These are phyloP conservation scores for Pseudozyma pruni DNA, from an alignment of 1,284 basidiomycete species.

Conservation along the genomic window DNA sequence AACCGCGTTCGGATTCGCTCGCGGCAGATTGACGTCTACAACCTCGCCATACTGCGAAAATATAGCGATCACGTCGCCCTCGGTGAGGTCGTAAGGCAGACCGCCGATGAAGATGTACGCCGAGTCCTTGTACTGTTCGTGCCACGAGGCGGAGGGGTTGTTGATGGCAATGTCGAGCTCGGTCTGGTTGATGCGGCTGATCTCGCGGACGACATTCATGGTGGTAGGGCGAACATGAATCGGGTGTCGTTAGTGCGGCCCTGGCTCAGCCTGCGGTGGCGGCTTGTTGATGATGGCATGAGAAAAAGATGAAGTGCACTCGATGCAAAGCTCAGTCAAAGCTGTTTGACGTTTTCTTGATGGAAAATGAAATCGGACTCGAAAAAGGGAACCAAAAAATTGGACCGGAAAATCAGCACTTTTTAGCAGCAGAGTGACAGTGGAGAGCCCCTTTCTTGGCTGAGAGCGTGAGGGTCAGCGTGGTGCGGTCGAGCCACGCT, in stretches of 20 bases:
- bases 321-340: not conserved
- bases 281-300: slow-evolving; percentile 3
- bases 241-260: no score
- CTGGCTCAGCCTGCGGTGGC: no score
- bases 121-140: slow-evolving; percentile 96
- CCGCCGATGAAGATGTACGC: slow-evolving; percentile 90
- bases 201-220: slow-evolving; percentile 77
- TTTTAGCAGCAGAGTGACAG: not conserved
- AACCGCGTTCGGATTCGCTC: slow-evolving; percentile 4
- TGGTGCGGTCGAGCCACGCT: slow-evolving; percentile 17
- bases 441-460: slow-evolving; percentile 6
- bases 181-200: slow-evolving; percentile 88
- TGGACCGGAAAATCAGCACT: not conserved
- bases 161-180: slow-evolving; percentile 84
- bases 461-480: not conserved
- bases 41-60: slow-evolving; percentile 98
- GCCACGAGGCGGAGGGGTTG: slow-evolving; percentile 83
- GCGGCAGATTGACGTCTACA: slow-evolving; percentile 90
- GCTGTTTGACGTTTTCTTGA: not conserved
- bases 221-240: no score
- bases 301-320: not conserved
- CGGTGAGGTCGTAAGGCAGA: slow-evolving; percentile 75
- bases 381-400: slow-evolving; percentile 8
- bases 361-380: no score
- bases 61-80: slow-evolving; percentile 96